These are phyloP conservation scores for Sphagnum fallax DNA, from an alignment of 228 moss, liverwort and hornwort species.

Conservation along the genomic window DNA sequence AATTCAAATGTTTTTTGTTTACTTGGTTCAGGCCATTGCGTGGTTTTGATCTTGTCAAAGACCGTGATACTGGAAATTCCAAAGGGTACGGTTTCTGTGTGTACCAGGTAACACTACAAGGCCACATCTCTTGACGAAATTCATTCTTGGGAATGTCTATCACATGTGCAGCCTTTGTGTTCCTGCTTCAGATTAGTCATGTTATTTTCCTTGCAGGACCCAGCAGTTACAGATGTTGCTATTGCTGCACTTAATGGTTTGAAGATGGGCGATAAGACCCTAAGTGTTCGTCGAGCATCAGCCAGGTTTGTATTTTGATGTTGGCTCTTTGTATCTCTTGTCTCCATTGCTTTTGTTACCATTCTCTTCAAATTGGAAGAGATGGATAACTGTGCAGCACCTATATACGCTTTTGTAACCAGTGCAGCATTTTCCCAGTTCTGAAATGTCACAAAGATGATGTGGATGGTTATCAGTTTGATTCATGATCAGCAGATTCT, in stretches of 20 bases:
- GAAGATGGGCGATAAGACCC: conserved; percentile 82
- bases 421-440: conserved; percentile 53
- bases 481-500: too few species aligned
- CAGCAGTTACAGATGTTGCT: conserved; percentile 57
- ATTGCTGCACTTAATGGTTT: conserved; percentile 75
- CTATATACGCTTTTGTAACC: conserved; percentile 35
- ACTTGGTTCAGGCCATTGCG: conserved; percentile 38
- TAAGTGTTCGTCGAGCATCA: conserved; percentile 68
- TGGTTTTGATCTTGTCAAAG: conserved; percentile 71
- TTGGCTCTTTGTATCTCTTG: conserved; percentile 53
- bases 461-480: not conserved
- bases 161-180: too few species aligned
- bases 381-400: conserved; percentile 34
- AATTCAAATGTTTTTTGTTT: too few species aligned
- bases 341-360: conserved; percentile 1
- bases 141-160: not conserved
- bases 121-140: not conserved
- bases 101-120: conserved; percentile 41
- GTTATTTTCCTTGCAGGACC: conserved; percentile 45
- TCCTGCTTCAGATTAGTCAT: too few species aligned
- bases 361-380: not conserved
- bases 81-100: conserved; percentile 78
- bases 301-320: conserved; percentile 57
- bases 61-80: conserved; percentile 68
- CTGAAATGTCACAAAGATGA: conserved; percentile 72